A percentile compares a stretch with the other conserved stretches of the same genome.
Evolutionary conservation across 2,329 filamentous ascomycete genomes (phyloP).

Genomic region (Neofusicoccum kwambonambiense): DNA sequence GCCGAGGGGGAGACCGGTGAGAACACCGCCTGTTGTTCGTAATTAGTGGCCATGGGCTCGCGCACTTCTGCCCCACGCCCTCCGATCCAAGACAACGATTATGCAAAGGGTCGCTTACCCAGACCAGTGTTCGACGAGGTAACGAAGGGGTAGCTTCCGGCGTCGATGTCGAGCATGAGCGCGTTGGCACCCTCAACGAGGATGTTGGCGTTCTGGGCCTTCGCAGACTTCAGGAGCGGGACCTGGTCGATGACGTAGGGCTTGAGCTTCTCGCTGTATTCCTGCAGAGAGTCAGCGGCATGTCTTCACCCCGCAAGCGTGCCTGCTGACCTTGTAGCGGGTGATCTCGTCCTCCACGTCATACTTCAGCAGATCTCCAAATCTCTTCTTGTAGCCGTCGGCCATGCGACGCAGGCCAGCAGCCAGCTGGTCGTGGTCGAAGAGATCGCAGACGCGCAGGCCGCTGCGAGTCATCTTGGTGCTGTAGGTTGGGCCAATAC

Average conservation of each 20-base stretch:
- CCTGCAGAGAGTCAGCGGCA: constrained; percentile 26
- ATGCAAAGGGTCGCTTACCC: not conserved
- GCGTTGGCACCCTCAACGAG: constrained; percentile 69
- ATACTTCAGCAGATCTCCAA: constrained; percentile 64
- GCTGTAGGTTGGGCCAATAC: constrained; percentile 59
- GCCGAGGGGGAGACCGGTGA: constrained; percentile 62
- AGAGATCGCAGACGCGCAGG: constrained; percentile 65
- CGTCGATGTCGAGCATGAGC: constrained; percentile 64
- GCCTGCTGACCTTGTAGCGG: constrained; percentile 53
- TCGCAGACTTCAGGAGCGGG: constrained; percentile 61
- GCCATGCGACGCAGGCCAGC: constrained; percentile 62
- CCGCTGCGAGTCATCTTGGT: constrained; percentile 66
- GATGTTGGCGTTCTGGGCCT: constrained; percentile 59
- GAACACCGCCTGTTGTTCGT: constrained; percentile 60
- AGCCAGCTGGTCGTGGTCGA: constrained; percentile 66
- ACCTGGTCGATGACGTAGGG: constrained; percentile 67
- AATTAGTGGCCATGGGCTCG: constrained; percentile 11
- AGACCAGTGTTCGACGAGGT: constrained; percentile 52
- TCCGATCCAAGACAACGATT: not conserved
- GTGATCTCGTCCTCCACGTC: constrained; percentile 69
- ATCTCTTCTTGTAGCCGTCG: constrained; percentile 64
- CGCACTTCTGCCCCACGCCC: not conserved
- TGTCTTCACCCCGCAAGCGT: not conserved
- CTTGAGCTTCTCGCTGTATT: constrained; percentile 57
- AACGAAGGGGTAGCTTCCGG: constrained; percentile 59